phyloP scores from a whole-genome alignment of 208 protist species.

The Herpetomonas muscarum region DNA sequence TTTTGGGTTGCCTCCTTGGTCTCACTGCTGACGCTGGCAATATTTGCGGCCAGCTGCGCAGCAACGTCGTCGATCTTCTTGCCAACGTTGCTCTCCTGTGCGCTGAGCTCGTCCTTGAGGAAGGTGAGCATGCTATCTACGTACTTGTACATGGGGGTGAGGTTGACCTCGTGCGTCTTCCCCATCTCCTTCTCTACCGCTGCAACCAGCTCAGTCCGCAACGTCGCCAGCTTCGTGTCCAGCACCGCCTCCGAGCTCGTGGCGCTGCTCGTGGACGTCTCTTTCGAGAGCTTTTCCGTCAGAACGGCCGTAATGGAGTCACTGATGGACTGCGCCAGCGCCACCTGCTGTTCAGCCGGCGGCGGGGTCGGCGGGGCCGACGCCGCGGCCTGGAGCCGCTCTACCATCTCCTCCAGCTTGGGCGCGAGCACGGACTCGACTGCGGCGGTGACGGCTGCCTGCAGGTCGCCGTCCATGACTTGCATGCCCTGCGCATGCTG shows the following conservation, averaged over 20 bases:
- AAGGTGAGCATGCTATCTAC: constrained; percentile 65
- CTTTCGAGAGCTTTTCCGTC: not conserved
- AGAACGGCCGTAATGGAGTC: not conserved
- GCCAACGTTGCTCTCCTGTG: constrained; percentile 29
- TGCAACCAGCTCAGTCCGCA: constrained; percentile 43
- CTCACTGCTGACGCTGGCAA: not conserved
- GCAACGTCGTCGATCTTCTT: constrained; percentile 23
- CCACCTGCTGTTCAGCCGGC: not conserved
- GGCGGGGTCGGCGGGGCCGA: not conserved
- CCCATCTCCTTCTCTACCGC: constrained; percentile 46
- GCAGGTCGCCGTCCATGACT: too few species aligned
- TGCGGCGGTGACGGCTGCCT: constrained; percentile 26
- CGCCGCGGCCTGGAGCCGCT: not conserved
- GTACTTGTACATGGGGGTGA: constrained; percentile 77
- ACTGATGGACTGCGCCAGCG: not conserved
- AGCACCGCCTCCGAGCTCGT: not conserved
- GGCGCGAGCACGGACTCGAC: constrained; percentile 51
- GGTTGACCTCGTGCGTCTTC: constrained; percentile 61
- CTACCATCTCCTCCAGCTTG: constrained; percentile 7
- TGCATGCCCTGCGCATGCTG: too few species aligned
- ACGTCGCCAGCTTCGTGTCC: constrained; percentile 5
- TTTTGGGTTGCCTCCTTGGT: not conserved
- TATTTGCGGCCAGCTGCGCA: constrained; percentile 12
- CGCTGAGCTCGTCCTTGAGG: constrained; percentile 42
- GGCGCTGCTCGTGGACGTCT: not conserved